These are phyloP conservation scores for Chrysanthemum makinoi DNA, from an alignment of 129 eudicot species.

Conservation along the genomic window DNA sequence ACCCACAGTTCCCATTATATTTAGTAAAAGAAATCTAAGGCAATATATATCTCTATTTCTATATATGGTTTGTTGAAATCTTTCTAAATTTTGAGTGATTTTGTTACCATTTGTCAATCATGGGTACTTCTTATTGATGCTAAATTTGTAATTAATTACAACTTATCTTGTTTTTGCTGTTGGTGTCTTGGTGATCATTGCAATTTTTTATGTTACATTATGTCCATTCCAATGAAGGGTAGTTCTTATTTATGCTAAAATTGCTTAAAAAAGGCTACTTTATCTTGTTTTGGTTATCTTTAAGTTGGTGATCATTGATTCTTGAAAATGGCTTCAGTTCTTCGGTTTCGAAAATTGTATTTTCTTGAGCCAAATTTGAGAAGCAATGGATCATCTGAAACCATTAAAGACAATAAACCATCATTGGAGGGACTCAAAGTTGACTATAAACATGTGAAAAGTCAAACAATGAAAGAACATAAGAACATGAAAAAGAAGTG, in stretches of 20 bases:
- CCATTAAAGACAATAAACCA: constrained; percentile 32
- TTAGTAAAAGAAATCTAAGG: background rate
- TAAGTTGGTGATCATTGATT: constrained; percentile 12
- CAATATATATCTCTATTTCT: constrained; percentile 16
- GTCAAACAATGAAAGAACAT: constrained; percentile 3
- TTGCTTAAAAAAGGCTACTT: background rate
- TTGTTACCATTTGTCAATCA: background rate
- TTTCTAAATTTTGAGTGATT: constrained; percentile 15
- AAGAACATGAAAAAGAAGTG: constrained; percentile 38
- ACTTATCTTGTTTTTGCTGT: background rate
- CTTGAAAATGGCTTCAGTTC: constrained; percentile 53
- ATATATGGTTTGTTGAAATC: constrained; percentile 6
- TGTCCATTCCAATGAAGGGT: constrained; percentile 23
- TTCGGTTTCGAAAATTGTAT: constrained; percentile 61
- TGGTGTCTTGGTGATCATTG: background rate
- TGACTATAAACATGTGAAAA: constrained; percentile 29
- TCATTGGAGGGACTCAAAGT: constrained; percentile 21
- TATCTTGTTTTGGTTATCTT: background rate
- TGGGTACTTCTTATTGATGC: constrained; percentile 23
- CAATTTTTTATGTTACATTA: constrained; percentile 17
- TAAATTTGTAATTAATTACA: constrained; percentile 1
- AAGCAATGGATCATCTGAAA: constrained; percentile 30
- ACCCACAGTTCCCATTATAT: constrained; percentile 8
- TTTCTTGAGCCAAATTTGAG: constrained; percentile 40
- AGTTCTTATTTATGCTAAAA: constrained; percentile 11